phyloP scores from a whole-genome alignment of 1,284 basidiomycete species.

The Agaricales sp. region DNA sequence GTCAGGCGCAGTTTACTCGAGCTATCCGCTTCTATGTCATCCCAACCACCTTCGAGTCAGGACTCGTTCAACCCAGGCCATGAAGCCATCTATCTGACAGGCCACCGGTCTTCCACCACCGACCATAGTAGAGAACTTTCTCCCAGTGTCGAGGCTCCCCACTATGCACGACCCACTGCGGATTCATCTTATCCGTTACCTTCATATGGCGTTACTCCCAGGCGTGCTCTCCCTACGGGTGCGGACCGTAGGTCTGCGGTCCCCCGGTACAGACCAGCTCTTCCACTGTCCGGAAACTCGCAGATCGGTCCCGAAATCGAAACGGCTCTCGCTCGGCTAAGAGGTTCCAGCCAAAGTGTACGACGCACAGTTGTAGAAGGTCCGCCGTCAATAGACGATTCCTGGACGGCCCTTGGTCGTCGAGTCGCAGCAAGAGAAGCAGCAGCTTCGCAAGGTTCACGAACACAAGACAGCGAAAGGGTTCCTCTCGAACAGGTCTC shows the following conservation, averaged over 20 bases:
- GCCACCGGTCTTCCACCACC: constrained; percentile 2
- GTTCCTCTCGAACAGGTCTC: constrained; percentile 18
- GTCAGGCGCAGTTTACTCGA: constrained; percentile 37
- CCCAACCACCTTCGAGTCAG: constrained; percentile 12
- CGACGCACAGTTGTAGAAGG: not conserved
- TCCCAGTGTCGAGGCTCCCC: not conserved
- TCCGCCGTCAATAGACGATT: constrained; percentile 23
- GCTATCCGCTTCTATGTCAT: constrained; percentile 19
- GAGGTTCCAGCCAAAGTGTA: not conserved
- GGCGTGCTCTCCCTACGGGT: too few relatives aligned
- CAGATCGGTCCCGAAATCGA: too few relatives aligned
- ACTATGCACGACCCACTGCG: not conserved
- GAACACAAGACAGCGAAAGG: constrained; percentile 21
- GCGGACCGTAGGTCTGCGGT: too few relatives aligned
- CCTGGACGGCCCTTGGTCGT: constrained; percentile 35
- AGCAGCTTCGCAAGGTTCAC: constrained; percentile 16
- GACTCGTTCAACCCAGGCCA: constrained; percentile 21
- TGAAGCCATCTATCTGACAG: constrained; percentile 24
- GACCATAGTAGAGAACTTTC: not conserved
- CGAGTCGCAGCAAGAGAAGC: constrained; percentile 39
- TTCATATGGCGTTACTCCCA: too few relatives aligned
- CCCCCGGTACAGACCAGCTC: too few relatives aligned
- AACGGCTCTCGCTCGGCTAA: too few relatives aligned
- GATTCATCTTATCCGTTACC: not conserved
- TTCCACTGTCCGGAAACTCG: too few relatives aligned